Conservation (phyloP, 176 grass and related monocot genomes). For the Tillandsia leiboldiana region DNA sequence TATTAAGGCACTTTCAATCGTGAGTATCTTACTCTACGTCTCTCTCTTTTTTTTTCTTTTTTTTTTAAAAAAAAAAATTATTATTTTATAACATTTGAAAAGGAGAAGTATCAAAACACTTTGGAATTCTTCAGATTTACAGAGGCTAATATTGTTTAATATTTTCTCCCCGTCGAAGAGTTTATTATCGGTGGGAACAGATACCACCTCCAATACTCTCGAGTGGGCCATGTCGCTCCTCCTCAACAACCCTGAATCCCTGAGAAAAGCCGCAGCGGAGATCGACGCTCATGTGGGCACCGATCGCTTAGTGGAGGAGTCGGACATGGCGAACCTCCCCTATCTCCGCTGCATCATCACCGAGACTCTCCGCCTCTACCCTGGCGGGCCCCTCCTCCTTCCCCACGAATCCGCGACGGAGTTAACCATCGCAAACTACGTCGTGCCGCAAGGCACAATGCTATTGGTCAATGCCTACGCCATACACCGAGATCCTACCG, state of each 20-base stretch:
- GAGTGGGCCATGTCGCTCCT: conserved; percentile 58
- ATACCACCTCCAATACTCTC: conserved; percentile 20
- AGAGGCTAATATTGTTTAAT: background rate
- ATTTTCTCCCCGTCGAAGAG: conserved; percentile 12
- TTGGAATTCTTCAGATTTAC: too few relatives aligned
- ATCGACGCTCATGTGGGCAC: conserved; percentile 14
- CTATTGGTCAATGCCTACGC: conserved; percentile 41
- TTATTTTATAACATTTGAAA: too few relatives aligned
- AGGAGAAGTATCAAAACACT: too few relatives aligned
- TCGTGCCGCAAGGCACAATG: conserved; percentile 31
- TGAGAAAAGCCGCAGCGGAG: conserved; percentile 23
- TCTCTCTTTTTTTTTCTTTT: too few relatives aligned
- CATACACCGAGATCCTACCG: conserved; percentile 32
- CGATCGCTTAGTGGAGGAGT: conserved; percentile 9
- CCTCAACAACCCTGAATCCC: conserved; percentile 29
- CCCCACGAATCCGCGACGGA: conserved; percentile 32
- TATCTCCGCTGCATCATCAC: conserved; percentile 42
- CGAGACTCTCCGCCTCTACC: conserved; percentile 49
- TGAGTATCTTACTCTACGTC: background rate
- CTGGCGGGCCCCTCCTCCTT: conserved; percentile 16
- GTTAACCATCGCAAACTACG: conserved; percentile 17
- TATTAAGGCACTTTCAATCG: conserved; percentile 30
- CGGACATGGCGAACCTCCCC: conserved; percentile 25
- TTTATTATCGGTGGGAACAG: conserved; percentile 20
- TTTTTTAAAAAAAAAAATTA: too few relatives aligned